Conservation (phyloP, 306 rosid species). For the Styphnolobium japonicum region DNA sequence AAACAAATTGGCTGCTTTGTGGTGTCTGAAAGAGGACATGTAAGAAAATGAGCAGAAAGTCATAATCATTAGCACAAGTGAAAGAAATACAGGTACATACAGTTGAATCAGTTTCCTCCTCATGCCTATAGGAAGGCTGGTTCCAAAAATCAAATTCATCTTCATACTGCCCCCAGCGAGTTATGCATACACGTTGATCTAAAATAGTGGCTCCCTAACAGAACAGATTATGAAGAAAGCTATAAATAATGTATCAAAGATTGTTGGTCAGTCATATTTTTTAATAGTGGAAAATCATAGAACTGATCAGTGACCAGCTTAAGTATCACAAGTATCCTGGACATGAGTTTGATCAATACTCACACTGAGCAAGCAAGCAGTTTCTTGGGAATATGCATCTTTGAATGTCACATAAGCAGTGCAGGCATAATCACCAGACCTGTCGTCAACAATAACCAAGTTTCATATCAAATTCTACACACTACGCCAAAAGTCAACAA, state of each 20-base stretch:
- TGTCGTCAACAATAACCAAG: slow-evolving; percentile 26
- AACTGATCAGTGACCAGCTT: background rate
- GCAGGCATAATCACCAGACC: slow-evolving; percentile 76
- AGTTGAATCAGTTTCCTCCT: slow-evolving; percentile 45
- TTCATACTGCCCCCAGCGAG: slow-evolving; percentile 82
- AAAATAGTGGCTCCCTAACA: slow-evolving; percentile 88
- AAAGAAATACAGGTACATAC: slow-evolving; percentile 38
- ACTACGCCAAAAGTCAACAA: background rate
- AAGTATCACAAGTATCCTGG: background rate
- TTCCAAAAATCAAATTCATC: slow-evolving; percentile 79
- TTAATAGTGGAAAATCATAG: background rate
- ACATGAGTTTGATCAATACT: slow-evolving; percentile 34
- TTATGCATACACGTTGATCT: slow-evolving; percentile 88
- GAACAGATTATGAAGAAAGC: slow-evolving; percentile 10
- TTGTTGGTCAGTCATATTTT: background rate
- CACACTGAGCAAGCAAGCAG: slow-evolving; percentile 95
- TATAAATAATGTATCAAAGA: background rate
- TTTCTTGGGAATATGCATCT: slow-evolving; percentile 82
- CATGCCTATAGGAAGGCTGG: slow-evolving; percentile 38
- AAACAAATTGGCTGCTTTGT: slow-evolving; percentile 45
- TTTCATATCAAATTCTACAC: background rate
- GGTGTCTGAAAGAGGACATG: slow-evolving; percentile 37
- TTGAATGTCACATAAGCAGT: slow-evolving; percentile 87
- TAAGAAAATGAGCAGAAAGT: background rate
- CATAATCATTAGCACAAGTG: background rate